Evolutionary conservation across 2,329 filamentous ascomycete genomes (phyloP), one percentile per base, ranked within the genome.

Genomic region (Aschersonia sp.): DNA sequence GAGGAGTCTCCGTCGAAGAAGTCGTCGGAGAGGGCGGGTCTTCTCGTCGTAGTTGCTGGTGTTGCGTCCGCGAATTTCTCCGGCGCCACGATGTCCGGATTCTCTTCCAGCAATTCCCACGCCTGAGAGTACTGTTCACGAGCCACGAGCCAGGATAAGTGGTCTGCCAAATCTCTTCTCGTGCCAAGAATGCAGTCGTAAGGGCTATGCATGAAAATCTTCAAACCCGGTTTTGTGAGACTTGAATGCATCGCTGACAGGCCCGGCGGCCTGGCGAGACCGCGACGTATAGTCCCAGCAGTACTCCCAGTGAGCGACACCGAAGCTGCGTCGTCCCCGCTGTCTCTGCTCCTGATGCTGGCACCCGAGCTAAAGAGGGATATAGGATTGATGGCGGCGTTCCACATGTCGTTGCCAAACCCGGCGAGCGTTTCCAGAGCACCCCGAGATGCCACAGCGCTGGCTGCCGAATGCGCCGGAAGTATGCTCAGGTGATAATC

Each of bases 171-270:
- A 58, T 95, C 89, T 54, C 92, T 76, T 60, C 89, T 89, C 2
- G 92, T 87, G 1, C 87, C 87, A 47, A 95, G 69, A n/a, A 97
- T 83, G 57, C 89, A 97, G 64, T 98, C 92, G 59, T 94, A 98
- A 0, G 92, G 92, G 56, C 88, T 95, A 58, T 95, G 88, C 41
- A 98, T 87, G 60, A 95, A 95, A 12, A 98, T 84, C 58, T 97
- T 74, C 55, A 73, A 63, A 2, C 76, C 73, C 45, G 69, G 70
- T 57, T 79, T 73, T 54, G 72, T 56, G 53, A 84, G 62, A 55
- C 70, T 71, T 47, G 76, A 64, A 59, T 82, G 73, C 2, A 73
- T 66, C 10, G 67, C 62, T 39, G 62, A 62, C 4, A 58, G 52
- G 4, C 53, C 50, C 6, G 57, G 48, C 41, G 55, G 41, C 45